A percentile compares a stretch with the other conserved stretches of the same genome.
These are phyloP conservation scores for Kickxella alabastrina DNA, from an alignment of 192 early-diverging fungal genomes.

Conservation along the genomic window DNA sequence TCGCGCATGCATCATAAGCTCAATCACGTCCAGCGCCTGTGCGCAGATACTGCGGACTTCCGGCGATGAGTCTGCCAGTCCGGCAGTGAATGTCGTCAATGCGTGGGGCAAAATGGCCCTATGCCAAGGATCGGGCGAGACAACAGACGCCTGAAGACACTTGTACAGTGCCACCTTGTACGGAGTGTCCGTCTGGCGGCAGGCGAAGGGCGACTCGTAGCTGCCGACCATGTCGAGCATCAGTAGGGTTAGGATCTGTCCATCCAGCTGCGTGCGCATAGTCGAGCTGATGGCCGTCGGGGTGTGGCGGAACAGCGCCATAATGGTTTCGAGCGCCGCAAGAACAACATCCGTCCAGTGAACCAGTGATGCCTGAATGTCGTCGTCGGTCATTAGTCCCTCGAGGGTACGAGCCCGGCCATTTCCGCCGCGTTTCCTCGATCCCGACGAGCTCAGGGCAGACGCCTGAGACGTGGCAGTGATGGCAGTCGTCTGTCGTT, in stretches of 20 bases:
- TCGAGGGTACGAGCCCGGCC: slow-evolving; percentile 19
- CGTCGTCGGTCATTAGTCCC: neutral
- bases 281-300: slow-evolving; percentile 23
- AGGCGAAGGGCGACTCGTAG: slow-evolving; percentile 18
- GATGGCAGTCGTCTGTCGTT: neutral
- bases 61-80: slow-evolving; percentile 18
- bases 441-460: neutral
- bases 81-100: slow-evolving; percentile 27
- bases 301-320: slow-evolving; percentile 22
- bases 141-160: slow-evolving; percentile 38
- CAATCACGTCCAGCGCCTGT: slow-evolving; percentile 14
- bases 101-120: slow-evolving; percentile 44
- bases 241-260: slow-evolving; percentile 27
- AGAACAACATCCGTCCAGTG: slow-evolving; percentile 32
- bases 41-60: slow-evolving; percentile 19
- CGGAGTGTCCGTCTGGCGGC: slow-evolving; percentile 20
- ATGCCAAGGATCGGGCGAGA: slow-evolving; percentile 48
- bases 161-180: slow-evolving; percentile 17
- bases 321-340: slow-evolving; percentile 13
- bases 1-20: slow-evolving; percentile 38
- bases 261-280: slow-evolving; percentile 31
- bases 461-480: slow-evolving; percentile 3
- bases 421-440: slow-evolving; percentile 31
- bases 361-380: slow-evolving; percentile 4
- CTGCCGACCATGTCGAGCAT: slow-evolving; percentile 35